phyloP scores from a whole-genome alignment of 2,329 filamentous ascomycete genomes.

The Colletotrichum tofieldiae region DNA sequence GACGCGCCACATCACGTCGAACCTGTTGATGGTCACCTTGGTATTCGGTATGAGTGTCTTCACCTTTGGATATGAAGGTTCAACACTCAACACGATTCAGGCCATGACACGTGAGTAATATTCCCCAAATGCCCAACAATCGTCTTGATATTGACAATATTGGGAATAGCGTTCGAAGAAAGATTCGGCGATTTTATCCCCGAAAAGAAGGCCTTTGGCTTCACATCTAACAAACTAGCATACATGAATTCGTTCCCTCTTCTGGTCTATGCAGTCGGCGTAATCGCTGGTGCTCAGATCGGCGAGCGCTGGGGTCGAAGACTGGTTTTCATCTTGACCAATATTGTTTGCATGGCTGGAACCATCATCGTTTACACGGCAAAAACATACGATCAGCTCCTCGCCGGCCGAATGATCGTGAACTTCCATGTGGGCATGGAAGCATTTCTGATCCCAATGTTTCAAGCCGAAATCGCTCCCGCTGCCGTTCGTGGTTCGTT shows the following conservation, averaged over 20 bases:
- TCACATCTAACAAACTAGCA: slow-evolving; percentile 43
- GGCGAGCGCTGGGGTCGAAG: slow-evolving; percentile 44
- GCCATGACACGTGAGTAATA: slow-evolving; percentile 46
- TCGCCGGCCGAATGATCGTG: slow-evolving; percentile 44
- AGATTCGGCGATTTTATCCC: slow-evolving; percentile 43
- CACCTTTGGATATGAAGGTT: slow-evolving; percentile 45
- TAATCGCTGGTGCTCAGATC: slow-evolving; percentile 41
- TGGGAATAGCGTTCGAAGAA: slow-evolving; percentile 38
- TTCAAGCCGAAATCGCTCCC: slow-evolving; percentile 46
- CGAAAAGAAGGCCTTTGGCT: slow-evolving; percentile 31
- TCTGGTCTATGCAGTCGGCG: slow-evolving; percentile 43
- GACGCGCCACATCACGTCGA: slow-evolving; percentile 43
- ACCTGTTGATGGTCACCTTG: slow-evolving; percentile 43
- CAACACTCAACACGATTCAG: slow-evolving; percentile 45
- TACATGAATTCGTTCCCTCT: slow-evolving; percentile 46
- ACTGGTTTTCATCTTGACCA: slow-evolving; percentile 43
- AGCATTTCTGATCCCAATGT: slow-evolving; percentile 45
- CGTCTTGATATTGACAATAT: not conserved
- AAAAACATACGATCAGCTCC: slow-evolving; percentile 34
- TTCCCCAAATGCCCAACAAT: too few species aligned
- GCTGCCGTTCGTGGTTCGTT: slow-evolving; percentile 44
- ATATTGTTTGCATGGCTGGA: slow-evolving; percentile 42
- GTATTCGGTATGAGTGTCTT: slow-evolving; percentile 46
- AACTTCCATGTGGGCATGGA: slow-evolving; percentile 45
- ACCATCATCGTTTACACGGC: slow-evolving; percentile 40